These are phyloP conservation scores for Cystobasidium tubakii DNA, from an alignment of 768 basidiomycete species.

Conservation along the genomic window DNA sequence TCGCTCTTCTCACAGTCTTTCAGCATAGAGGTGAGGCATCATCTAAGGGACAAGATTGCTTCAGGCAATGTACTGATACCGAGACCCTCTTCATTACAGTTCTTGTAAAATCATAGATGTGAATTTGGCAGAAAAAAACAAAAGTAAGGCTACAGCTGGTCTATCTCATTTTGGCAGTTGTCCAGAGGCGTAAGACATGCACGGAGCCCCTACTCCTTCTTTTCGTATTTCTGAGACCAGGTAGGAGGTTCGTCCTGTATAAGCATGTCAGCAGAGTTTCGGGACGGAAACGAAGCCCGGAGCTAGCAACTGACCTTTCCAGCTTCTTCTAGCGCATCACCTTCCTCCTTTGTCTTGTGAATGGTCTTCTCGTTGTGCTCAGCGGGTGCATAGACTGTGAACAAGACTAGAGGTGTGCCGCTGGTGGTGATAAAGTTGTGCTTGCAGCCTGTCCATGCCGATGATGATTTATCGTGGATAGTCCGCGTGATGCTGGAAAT, in stretches of 20 bases:
- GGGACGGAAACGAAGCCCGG: too few relatives aligned
- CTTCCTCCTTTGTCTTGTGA: conserved; percentile 51
- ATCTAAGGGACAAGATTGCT: background rate
- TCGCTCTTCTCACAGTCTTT: conserved; percentile 38
- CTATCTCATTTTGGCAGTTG: background rate
- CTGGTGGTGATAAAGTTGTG: conserved; percentile 48
- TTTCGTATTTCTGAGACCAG: conserved; percentile 46
- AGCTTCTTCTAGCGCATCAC: conserved; percentile 50
- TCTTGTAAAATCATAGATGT: conserved; percentile 9
- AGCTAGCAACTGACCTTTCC: conserved; percentile 44
- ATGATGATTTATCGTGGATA: too few relatives aligned
- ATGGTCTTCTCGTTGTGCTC: conserved; percentile 49
- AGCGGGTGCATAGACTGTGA: conserved; percentile 46
- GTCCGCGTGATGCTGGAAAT: background rate
- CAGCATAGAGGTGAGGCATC: conserved; percentile 16
- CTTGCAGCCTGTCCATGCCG: conserved; percentile 10
- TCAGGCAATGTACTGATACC: background rate
- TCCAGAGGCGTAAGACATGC: too few relatives aligned
- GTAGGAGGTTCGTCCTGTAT: conserved; percentile 49
- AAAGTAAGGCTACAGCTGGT: background rate
- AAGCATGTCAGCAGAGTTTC: background rate
- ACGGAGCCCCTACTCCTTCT: background rate
- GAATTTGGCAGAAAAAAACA: background rate
- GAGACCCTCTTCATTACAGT: conserved; percentile 23
- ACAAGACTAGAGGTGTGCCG: conserved; percentile 49